Evolutionary conservation across 108 stramenopile genomes (phyloP).

Genomic region (Cylindrotheca closterium): DNA sequence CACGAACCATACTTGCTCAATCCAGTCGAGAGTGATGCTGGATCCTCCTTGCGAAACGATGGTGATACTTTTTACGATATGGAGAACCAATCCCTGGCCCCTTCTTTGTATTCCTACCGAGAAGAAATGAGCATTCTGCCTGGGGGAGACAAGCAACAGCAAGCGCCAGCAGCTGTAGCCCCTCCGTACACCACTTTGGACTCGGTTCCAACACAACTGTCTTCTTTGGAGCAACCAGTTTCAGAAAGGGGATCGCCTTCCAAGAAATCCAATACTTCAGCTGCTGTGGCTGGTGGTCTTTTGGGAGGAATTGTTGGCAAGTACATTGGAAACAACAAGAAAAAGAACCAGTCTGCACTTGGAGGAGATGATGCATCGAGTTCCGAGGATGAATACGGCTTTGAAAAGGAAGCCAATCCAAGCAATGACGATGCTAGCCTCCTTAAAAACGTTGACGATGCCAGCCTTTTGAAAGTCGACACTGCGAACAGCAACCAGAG

Average conservation of each 20-base stretch:
- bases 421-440: background rate
- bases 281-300: background rate
- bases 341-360: background rate
- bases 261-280: background rate
- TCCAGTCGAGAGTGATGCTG: background rate
- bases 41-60: background rate
- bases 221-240: background rate
- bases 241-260: background rate
- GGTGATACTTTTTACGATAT: background rate
- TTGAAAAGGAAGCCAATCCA: background rate
- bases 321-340: background rate
- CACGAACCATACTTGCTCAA: background rate
- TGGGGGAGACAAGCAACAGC: background rate
- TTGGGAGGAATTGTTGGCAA: background rate
- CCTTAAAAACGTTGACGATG: background rate
- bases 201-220: background rate
- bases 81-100: background rate
- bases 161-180: background rate
- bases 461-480: too few species aligned
- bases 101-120: background rate
- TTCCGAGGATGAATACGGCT: background rate
- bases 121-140: background rate
- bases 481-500: too few species aligned
- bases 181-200: background rate
- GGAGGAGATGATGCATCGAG: background rate